Evolutionary conservation across 257 asterid species (phyloP), one percentile per base, ranked within the genome.

Genomic region (Jacaranda mimosifolia): DNA sequence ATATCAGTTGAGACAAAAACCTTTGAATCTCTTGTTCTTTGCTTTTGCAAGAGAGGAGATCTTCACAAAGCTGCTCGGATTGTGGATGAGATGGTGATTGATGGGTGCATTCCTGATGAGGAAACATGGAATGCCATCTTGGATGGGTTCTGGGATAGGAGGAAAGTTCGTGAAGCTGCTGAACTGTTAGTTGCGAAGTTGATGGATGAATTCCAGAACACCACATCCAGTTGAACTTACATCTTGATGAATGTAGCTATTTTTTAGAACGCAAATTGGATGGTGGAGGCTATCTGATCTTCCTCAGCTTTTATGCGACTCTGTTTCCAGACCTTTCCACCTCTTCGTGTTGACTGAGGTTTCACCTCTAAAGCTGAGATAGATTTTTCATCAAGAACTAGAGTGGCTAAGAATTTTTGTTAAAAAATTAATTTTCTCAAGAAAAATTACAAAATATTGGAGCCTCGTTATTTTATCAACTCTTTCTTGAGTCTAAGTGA

Each of bases 81-180:
- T 82, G 52, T 90, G 46, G 92, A 90, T 13, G 98, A 93, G 85
- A 96, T 96, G 97, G 88, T 89, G 68, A 45, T 74, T 68, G 93
- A 93, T 82, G 98, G 99, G 72, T 91, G 97, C 77, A 76, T 84
- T 75, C 96, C 97, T 21, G 82, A 79, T 56, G 85, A 73, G 84
- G 87, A 79, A 80, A 88, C 87, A 55, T 96, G 97, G 98, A 85
- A 45, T 69, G 76, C 64, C 9, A 69, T 90, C 56, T 71, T 96
- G 75, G 82, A 78, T 74, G 93, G 91, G 46, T 89, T 91, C 71
- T 91, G 94, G 92, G 93, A 87, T 63, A 79, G 87, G 80, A 83
- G 78, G 70, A 87, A 90, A 86, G 91, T 89, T 66, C 83, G 81
- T 1, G 91, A 89, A 85, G 94, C 92, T 53, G 85, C 92, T 86